Base-by-base conservation (phyloP, 106 monocot species). In the Dioscorea zingiberensis region DNA sequence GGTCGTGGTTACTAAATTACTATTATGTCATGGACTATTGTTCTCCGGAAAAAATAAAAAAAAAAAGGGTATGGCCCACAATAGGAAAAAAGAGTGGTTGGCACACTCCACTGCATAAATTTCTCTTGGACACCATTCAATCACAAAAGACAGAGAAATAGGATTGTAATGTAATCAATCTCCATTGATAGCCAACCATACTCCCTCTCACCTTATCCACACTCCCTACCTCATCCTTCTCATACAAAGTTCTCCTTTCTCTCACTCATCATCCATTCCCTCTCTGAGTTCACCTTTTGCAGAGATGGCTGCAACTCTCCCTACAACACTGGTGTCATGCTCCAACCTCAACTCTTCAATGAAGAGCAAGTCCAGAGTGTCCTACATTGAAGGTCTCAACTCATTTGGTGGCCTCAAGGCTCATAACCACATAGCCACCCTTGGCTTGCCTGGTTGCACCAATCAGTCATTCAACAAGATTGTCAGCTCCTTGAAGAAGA, bases 331-430 rank as follows among this genome's bases (percentile, higher is more conserved):
- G 0, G 23, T 44, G 16, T 18, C 29, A 13, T 15, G 63, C 63
- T 65, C 65, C 19, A 29, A 18, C 58, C 48, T 59, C 25, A 70
- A 26, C n/a, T 29, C 62, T 15, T 29, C 51, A 25, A 30, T 25
- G 68, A 69, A 54, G 64, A 58, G 17, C 64, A 54, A 17, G 47
- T 1, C 66, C 47, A 48, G 58, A 4, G 76, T 63, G 32, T 44
- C 21, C 17, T 64, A 67, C 69, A 61, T 81, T 21, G 71, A 64
- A 11, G 69, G 72, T 18, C 44, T 85, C 70, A 72, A 74, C 48
- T 60, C 69, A 29, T 84, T 75, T 27, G 71, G 73, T 1, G 84
- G 78, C 0, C 74, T 78, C 49, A 83, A 84, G 46, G 78, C 72
- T 5, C 53, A 74, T 32, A 75, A 69, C 74, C 54, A 47, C 49